Base-by-base conservation (phyloP, 176 grass and related monocot genomes). In the Hordeum marinum region DNA sequence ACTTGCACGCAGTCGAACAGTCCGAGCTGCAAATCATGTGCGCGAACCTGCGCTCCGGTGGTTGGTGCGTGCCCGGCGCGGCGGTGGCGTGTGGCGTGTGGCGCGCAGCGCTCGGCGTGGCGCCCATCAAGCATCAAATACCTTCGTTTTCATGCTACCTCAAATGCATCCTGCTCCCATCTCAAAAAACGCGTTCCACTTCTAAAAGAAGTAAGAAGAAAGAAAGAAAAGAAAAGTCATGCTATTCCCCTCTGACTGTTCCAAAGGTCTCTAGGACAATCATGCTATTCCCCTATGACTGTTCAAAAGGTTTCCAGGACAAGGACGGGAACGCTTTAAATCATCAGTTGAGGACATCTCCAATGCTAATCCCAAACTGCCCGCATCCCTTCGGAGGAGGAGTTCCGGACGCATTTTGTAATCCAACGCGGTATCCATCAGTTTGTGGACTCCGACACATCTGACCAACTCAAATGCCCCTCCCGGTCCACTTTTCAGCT, bases 61-160 rank as follows among this genome's bases (percentile, higher is more conserved):
- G 42, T 29, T 29, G n/a, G 41, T 61, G 39, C 26, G 20, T 63
- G 68, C 43, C 45, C 11, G 5, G 12, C 12, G 5, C 12, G 63
- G 63, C 14, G 1, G 18, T 50, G 7, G 40, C 50, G 43, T 43
- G 18, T 50, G 7, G 40, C 50, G 43, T 43, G 82, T 64, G 71
- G 58, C 20, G 26, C 25, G 40, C 71, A 65, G 46, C 32, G 61
- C 45, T 72, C 35, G 55, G 43, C 69, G 58, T 32, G 68, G 68
- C 65, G 66, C 15, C 50, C 71, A 63, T 88, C 86, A 78, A 6
- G 37, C 54, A 84, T 55, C 39, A 83, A 63, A 77, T 71, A 27
- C 7, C 43, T 26, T 63, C 81, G 57, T 73, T 71, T 79, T 65
- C 40, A n/a, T 40, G 37, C 61, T 76, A 42, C 35, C 20, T 20